These are phyloP conservation scores for Elsinoe australis DNA, from an alignment of 2,329 filamentous ascomycete species.

Conservation along the genomic window DNA sequence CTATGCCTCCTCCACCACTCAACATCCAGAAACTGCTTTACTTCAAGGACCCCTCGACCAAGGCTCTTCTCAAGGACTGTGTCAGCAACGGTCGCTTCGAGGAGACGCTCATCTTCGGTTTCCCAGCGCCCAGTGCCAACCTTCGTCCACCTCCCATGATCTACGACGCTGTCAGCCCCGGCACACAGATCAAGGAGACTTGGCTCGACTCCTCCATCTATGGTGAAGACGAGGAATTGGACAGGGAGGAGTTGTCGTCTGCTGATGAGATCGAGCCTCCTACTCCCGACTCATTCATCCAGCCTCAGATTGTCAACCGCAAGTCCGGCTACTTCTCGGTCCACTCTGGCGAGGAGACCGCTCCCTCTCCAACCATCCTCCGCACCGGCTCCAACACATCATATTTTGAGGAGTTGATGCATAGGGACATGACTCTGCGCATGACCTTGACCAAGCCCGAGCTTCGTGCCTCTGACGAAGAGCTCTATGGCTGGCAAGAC, in stretches of 20 bases:
- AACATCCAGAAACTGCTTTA: conserved; percentile 12
- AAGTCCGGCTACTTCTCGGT: conserved; percentile 8
- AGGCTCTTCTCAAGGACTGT: conserved; percentile 14
- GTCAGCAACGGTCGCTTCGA: conserved; percentile 53
- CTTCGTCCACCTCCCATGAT: neutral
- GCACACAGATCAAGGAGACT: conserved; percentile 13
- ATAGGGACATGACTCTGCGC: conserved; percentile 77
- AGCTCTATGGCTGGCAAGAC: conserved; percentile 62
- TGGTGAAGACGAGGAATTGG: conserved; percentile 16
- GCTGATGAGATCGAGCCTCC: conserved; percentile 14
- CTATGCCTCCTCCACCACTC: conserved; percentile 10
- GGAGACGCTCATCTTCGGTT: conserved; percentile 89
- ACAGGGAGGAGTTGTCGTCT: conserved; percentile 13
- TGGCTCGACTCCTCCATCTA: conserved; percentile 13
- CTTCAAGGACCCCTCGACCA: conserved; percentile 12
- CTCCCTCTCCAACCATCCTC: conserved; percentile 1
- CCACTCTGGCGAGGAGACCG: conserved; percentile 23
- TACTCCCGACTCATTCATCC: conserved; percentile 9
- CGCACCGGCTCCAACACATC: conserved; percentile 11
- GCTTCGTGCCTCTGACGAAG: conserved; percentile 65
- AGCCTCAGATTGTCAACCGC: conserved; percentile 8
- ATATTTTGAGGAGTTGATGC: conserved; percentile 17
- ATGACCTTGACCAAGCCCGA: conserved; percentile 93
- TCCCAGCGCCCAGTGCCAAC: conserved; percentile 44
- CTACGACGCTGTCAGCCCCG: conserved; percentile 15